phyloP scores from a whole-genome alignment of 148 eudicot species.

The Chenopodium album region DNA sequence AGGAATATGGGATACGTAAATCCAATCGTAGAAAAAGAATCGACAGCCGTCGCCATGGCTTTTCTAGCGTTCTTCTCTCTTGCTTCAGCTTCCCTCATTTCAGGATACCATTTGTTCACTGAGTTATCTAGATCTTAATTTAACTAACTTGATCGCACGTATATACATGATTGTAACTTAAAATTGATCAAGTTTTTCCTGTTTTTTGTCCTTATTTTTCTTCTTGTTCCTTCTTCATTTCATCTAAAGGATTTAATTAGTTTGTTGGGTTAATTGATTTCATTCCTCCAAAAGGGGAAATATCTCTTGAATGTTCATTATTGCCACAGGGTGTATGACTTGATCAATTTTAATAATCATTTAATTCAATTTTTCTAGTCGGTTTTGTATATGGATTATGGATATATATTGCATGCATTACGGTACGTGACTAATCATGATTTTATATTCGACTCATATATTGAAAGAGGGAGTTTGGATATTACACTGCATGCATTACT shows the following conservation, averaged over 20 bases:
- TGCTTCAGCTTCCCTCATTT: slow-evolving; percentile 55
- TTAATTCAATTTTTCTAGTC: too few relatives aligned
- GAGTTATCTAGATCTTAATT: slow-evolving; percentile 26
- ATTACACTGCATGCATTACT: too few relatives aligned
- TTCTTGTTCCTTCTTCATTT: not conserved
- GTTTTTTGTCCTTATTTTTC: not conserved
- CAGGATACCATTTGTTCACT: slow-evolving; percentile 58
- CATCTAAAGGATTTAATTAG: not conserved
- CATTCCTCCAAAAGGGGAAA: not conserved
- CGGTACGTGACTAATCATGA: too few relatives aligned
- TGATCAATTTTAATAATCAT: too few relatives aligned
- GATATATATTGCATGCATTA: too few relatives aligned
- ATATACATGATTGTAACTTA: not conserved
- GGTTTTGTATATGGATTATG: too few relatives aligned
- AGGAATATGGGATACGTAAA: slow-evolving; percentile 30
- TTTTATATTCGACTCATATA: too few relatives aligned
- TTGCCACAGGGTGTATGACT: not conserved
- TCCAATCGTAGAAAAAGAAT: slow-evolving; percentile 45
- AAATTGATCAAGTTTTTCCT: not conserved
- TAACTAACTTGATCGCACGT: not conserved
- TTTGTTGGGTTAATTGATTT: not conserved
- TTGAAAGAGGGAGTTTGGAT: too few relatives aligned
- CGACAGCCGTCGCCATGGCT: slow-evolving; percentile 66
- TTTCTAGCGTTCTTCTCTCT: slow-evolving; percentile 58
- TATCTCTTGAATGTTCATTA: not conserved